A percentile compares a stretch with the other conserved stretches of the same genome.
Evolutionary conservation across 768 basidiomycete genomes (phyloP).

Genomic region (Boletellus emodensis): DNA sequence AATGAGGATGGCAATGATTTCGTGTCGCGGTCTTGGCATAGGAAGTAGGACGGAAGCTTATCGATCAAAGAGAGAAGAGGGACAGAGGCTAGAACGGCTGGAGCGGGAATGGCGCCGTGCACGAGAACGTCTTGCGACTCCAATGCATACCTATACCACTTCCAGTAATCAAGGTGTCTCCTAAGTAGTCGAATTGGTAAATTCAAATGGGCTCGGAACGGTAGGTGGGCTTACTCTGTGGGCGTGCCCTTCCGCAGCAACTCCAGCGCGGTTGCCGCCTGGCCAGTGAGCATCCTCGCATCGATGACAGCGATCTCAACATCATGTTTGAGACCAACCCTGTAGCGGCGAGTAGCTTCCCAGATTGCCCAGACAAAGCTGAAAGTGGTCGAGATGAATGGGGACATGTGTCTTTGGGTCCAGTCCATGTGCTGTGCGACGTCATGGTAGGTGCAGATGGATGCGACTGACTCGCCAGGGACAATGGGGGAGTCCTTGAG

Average conservation of each 20-base stretch:
- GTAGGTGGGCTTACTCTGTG: constrained; percentile 47
- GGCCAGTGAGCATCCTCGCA: constrained; percentile 51
- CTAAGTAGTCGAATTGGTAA: constrained; percentile 30
- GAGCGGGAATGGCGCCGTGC: constrained; percentile 60
- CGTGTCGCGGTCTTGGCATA: constrained; percentile 32
- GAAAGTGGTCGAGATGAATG: constrained; percentile 73
- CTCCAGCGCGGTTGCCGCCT: constrained; percentile 63
- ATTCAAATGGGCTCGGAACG: background rate
- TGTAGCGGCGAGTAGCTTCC: constrained; percentile 77
- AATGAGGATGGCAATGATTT: constrained; percentile 32
- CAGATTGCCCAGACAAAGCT: constrained; percentile 81
- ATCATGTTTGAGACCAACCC: constrained; percentile 66
- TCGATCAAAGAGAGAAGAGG: constrained; percentile 62
- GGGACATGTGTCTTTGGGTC: constrained; percentile 67
- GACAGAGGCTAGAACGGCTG: constrained; percentile 65
- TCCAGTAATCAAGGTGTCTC: constrained; percentile 62
- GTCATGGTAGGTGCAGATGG: constrained; percentile 50
- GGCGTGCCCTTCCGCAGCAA: constrained; percentile 50
- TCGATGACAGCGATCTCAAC: constrained; percentile 79
- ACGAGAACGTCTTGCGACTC: constrained; percentile 77
- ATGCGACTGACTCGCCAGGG: constrained; percentile 30
- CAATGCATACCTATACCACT: constrained; percentile 70
- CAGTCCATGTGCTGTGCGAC: constrained; percentile 71
- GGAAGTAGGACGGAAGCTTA: constrained; percentile 71
- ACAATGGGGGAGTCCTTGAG: constrained; percentile 31